Evolutionary conservation across 257 asterid genomes (phyloP).

Genomic region (Striga asiatica): DNA sequence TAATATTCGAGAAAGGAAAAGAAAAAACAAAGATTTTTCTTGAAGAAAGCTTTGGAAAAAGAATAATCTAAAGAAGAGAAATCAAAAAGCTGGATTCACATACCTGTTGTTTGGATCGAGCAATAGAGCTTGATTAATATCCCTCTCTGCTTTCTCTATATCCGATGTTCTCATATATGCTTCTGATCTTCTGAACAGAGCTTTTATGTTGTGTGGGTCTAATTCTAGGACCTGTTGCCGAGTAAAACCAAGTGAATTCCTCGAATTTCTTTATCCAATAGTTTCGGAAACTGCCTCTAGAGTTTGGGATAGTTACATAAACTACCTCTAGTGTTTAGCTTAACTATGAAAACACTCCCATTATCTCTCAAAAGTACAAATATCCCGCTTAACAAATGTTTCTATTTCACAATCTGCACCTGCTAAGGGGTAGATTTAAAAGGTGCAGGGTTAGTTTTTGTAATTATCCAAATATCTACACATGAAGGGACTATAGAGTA

Average conservation of each 20-base stretch:
- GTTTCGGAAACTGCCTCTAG: neutral
- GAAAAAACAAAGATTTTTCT: no score
- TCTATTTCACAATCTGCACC: no score
- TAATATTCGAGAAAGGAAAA: neutral
- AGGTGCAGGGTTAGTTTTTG: no score
- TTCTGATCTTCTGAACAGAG: conserved; percentile 50
- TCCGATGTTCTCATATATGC: conserved; percentile 35
- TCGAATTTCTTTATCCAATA: neutral
- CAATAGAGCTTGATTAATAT: conserved; percentile 28
- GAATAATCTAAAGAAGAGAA: neutral
- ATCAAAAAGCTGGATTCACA: neutral
- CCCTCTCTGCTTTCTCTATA: conserved; percentile 43
- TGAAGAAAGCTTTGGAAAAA: neutral
- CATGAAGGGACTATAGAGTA: no score
- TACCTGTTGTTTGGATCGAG: conserved; percentile 51
- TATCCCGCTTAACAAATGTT: no score
- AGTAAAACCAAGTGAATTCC: neutral
- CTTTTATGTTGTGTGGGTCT: conserved; percentile 37
- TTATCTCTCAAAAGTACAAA: no score
- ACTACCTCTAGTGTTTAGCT: no score
- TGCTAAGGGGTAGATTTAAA: no score
- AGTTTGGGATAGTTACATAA: no score
- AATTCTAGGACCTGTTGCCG: conserved; percentile 34
- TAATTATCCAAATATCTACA: no score
- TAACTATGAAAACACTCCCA: no score